Base-by-base conservation (phyloP, 169 alveolate genomes). In the Pseudocohnilembus persalinus region DNA sequence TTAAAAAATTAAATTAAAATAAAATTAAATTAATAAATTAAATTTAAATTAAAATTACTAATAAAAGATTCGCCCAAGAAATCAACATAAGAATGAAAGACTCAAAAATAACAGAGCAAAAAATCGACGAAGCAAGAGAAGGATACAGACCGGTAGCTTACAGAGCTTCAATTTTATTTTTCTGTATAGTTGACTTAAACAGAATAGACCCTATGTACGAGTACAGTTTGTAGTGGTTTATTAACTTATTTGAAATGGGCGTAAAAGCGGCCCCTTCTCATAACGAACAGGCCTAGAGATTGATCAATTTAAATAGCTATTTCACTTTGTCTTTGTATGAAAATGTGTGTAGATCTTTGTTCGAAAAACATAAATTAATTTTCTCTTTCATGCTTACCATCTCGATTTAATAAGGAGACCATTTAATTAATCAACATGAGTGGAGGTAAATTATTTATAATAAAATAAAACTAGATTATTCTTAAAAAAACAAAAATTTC, bases 141-240 rank as follows among this genome's bases (percentile, higher is more conserved):
- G 93, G 94, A 82, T 97, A 95, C 91, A 88, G 98, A 81, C 98
- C 98, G 63, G 98, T 97, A 0, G 99, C 99, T 29, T 96, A 92
- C 89, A 95, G 99, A 77, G 96, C 98, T 26, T 91, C 98, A 35
- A 89, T 97, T 31, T 93, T 98, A 68, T 98, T 97, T 97, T 98
- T 98, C 95, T 94, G 98, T 77, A 96, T 97, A 73, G 94, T 96
- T 79, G 99, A 98, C 88, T 91, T 98, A 68, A 93, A 98, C 29
- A 90, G 93, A 89, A 91, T 98, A 81, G 99, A 98, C 89, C 99
- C 99, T 29, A 98, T 98, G 99, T 98, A 97, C 85, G 98, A 98
- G 93, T 98, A 96, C 91, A 96, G 99, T 31, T 93, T 97, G 31
- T 97, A 97, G 93, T 98, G 99, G 99, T 98, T 96, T 90, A 96